Evolutionary conservation across 2,329 filamentous ascomycete genomes (phyloP).

Genomic region (Graphilbum sp.): DNA sequence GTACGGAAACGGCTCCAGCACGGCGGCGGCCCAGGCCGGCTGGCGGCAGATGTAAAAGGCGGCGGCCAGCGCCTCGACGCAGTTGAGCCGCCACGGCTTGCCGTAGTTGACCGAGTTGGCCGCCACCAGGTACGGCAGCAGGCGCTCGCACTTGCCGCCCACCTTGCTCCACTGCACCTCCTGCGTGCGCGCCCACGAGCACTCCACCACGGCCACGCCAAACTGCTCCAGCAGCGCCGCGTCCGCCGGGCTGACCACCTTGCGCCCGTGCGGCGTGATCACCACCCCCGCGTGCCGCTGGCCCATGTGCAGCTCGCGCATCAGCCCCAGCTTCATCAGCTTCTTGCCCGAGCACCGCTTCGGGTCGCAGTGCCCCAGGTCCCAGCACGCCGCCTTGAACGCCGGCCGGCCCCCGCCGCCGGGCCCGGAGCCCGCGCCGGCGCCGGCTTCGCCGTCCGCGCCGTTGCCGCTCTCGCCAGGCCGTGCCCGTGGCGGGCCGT

Average conservation of each 20-base stretch:
- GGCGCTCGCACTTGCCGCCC: conserved; percentile 78
- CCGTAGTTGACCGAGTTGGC: conserved; percentile 97
- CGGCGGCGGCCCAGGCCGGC: conserved; percentile 72
- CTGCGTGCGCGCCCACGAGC: conserved; percentile 82
- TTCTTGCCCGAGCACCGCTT: conserved; percentile 94
- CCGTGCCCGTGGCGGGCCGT: conserved; percentile 38
- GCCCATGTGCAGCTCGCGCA: conserved; percentile 82
- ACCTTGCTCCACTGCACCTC: conserved; percentile 87
- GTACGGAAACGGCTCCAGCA: conserved; percentile 75
- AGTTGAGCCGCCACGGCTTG: conserved; percentile 87
- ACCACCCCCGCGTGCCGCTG: conserved; percentile 87
- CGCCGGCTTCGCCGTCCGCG: conserved; percentile 22
- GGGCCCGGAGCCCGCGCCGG: conserved; percentile 14
- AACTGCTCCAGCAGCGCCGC: conserved; percentile 66
- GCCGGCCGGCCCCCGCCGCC: conserved; percentile 17
- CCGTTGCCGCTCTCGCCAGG: conserved; percentile 12
- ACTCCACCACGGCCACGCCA: conserved; percentile 91
- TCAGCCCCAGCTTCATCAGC: conserved; percentile 78
- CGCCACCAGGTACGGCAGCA: conserved; percentile 88
- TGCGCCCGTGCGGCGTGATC: conserved; percentile 88
- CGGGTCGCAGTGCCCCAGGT: conserved; percentile 91
- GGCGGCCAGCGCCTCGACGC: conserved; percentile 84
- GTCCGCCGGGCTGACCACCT: conserved; percentile 70
- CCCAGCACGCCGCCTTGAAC: conserved; percentile 96
- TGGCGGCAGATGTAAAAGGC: conserved; percentile 90